Conservation (phyloP, 306 rosid genomes). For the Quercus berberidifolia region DNA sequence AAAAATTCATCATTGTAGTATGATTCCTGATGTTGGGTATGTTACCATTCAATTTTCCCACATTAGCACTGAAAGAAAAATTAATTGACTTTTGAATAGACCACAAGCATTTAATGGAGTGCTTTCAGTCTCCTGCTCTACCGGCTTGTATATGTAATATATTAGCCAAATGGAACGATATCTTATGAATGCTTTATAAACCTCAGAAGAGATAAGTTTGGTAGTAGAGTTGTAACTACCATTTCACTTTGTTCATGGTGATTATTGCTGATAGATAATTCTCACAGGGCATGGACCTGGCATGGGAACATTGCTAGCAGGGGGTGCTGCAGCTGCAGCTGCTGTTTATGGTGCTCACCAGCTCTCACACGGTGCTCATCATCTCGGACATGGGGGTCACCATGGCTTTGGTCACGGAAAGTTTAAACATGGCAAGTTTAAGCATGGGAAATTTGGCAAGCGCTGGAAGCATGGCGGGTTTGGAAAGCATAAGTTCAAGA, state of each 20-base stretch:
- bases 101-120: background rate
- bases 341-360: constrained; percentile 48
- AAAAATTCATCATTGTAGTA: background rate
- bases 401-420: constrained; percentile 48
- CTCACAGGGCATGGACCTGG: constrained; percentile 34
- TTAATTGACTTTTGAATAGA: background rate
- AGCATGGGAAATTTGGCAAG: constrained; percentile 77
- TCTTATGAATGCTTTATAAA: background rate
- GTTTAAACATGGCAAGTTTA: constrained; percentile 61
- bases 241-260: background rate
- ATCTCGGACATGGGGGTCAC: constrained; percentile 27
- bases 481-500: constrained; percentile 55
- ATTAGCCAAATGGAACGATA: constrained; percentile 1
- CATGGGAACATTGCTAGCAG: constrained; percentile 39
- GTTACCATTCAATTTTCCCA: background rate
- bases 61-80: background rate
- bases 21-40: background rate
- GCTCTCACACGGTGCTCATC: constrained; percentile 45
- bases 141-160: background rate
- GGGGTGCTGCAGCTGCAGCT: constrained; percentile 46
- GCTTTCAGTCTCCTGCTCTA: background rate
- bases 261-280: background rate
- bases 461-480: constrained; percentile 51
- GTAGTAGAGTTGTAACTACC: background rate
- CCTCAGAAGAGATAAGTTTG: background rate